Conservation (phyloP, 1,284 basidiomycete species). For the Chalciporus piperatoides region DNA sequence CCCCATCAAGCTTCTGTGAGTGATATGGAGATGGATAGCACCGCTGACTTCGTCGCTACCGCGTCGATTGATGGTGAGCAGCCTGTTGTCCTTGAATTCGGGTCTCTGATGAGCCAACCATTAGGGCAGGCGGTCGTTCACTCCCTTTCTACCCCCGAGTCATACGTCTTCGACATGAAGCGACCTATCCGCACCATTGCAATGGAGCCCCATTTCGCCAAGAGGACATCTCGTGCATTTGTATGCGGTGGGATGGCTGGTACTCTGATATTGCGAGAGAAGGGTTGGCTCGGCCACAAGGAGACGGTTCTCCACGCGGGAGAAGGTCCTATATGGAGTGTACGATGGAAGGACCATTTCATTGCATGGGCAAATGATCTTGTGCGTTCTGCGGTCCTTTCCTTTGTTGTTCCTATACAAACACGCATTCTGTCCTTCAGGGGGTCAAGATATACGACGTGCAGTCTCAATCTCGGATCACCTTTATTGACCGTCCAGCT, state of each 20-base stretch:
- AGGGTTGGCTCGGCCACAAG: slow-evolving; percentile 95
- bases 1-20: slow-evolving; percentile 90
- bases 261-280: slow-evolving; percentile 82
- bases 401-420: background rate
- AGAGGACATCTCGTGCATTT: slow-evolving; percentile 77
- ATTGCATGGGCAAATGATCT: slow-evolving; percentile 97
- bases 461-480: slow-evolving; percentile 74
- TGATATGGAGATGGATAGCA: slow-evolving; percentile 82
- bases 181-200: slow-evolving; percentile 89
- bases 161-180: slow-evolving; percentile 88
- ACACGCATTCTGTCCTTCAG: slow-evolving; percentile 34
- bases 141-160: slow-evolving; percentile 78
- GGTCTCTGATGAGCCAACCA: slow-evolving; percentile 20
- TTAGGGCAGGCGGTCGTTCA: slow-evolving; percentile 87
- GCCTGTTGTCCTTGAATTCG: background rate
- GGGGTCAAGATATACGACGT: slow-evolving; percentile 96
- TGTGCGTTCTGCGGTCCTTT: slow-evolving; percentile 41
- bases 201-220: slow-evolving; percentile 89
- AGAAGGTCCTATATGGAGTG: slow-evolving; percentile 94
- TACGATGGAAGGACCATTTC: slow-evolving; percentile 80
- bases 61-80: slow-evolving; percentile 89
- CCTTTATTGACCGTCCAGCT: slow-evolving; percentile 80
- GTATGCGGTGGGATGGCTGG: slow-evolving; percentile 95
- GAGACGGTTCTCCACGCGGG: slow-evolving; percentile 83
- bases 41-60: slow-evolving; percentile 88